Evolutionary conservation across 176 grass and related monocot species (phyloP).

Genomic region (Oryza glumipatula): DNA sequence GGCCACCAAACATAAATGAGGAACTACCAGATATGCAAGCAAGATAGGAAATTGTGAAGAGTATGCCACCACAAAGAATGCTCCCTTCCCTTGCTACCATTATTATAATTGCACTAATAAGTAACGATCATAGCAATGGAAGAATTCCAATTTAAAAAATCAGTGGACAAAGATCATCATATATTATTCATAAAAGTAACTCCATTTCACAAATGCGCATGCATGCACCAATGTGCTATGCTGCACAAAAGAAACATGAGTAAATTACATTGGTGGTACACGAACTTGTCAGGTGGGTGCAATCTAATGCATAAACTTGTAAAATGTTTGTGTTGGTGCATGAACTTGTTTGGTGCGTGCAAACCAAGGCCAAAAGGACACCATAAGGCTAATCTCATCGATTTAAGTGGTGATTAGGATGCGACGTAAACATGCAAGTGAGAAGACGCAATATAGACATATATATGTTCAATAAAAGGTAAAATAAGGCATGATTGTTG

Average conservation of each 20-base stretch:
- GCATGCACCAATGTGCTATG: neutral
- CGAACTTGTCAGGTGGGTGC: too few relatives aligned
- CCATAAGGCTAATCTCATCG: too few relatives aligned
- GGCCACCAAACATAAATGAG: neutral
- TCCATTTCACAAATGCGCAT: neutral
- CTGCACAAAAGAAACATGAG: neutral
- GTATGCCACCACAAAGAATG: neutral
- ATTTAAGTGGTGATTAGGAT: too few relatives aligned
- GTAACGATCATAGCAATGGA: neutral
- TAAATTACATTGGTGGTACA: too few relatives aligned
- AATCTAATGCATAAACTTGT: too few relatives aligned
- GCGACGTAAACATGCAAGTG: too few relatives aligned
- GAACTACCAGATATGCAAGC: neutral
- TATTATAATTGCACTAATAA: neutral
- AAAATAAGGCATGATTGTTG: too few relatives aligned
- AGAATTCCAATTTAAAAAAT: neutral
- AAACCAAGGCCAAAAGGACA: too few relatives aligned
- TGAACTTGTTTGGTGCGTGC: too few relatives aligned
- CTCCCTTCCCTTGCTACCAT: neutral
- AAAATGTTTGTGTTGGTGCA: too few relatives aligned
- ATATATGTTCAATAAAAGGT: too few relatives aligned
- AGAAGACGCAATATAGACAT: too few relatives aligned
- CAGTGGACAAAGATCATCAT: neutral
- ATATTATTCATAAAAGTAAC: neutral
- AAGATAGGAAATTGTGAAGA: neutral